Evolutionary conservation across 2,329 filamentous ascomycete species (phyloP).

Genomic region (Rhinocladiella similis): DNA sequence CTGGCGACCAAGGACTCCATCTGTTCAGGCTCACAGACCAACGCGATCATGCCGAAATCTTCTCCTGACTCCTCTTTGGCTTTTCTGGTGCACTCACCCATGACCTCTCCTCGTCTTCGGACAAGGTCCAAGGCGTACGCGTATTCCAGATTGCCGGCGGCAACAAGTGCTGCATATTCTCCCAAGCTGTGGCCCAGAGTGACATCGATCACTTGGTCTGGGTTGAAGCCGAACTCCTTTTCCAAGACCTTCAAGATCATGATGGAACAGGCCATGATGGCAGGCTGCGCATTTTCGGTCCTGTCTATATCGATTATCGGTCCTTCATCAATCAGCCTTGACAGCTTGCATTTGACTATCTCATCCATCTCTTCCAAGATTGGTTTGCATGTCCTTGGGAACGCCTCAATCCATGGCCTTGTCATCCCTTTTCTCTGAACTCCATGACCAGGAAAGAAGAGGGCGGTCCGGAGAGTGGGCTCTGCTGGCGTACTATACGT

Average conservation of each 20-base stretch:
- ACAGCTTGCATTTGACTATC: conserved; percentile 72
- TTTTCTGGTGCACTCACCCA: conserved; percentile 72
- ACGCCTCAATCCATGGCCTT: conserved; percentile 80
- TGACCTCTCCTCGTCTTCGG: conserved; percentile 73
- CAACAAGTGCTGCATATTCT: conserved; percentile 88
- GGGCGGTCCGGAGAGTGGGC: conserved; percentile 41
- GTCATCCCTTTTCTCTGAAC: conserved; percentile 89
- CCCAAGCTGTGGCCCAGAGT: conserved; percentile 88
- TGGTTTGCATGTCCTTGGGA: conserved; percentile 73
- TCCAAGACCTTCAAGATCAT: conserved; percentile 86
- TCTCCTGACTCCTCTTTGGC: conserved; percentile 69
- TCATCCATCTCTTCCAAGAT: conserved; percentile 84
- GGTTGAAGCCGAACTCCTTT: conserved; percentile 76
- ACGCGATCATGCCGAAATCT: conserved; percentile 90
- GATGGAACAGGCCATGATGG: conserved; percentile 93
- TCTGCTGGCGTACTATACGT: conserved; percentile 23
- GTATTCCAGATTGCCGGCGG: conserved; percentile 77
- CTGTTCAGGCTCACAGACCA: conserved; percentile 82
- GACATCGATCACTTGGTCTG: conserved; percentile 71
- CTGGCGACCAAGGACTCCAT: conserved; percentile 68
- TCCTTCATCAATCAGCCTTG: conserved; percentile 74
- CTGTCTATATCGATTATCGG: conserved; percentile 74
- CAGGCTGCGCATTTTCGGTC: conserved; percentile 87
- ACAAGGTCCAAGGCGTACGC: conserved; percentile 76
- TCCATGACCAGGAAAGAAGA: conserved; percentile 65